Evolutionary conservation across 768 basidiomycete species (phyloP), one percentile per base, ranked within the genome.

Genomic region (Rhodotorula babjevae): DNA sequence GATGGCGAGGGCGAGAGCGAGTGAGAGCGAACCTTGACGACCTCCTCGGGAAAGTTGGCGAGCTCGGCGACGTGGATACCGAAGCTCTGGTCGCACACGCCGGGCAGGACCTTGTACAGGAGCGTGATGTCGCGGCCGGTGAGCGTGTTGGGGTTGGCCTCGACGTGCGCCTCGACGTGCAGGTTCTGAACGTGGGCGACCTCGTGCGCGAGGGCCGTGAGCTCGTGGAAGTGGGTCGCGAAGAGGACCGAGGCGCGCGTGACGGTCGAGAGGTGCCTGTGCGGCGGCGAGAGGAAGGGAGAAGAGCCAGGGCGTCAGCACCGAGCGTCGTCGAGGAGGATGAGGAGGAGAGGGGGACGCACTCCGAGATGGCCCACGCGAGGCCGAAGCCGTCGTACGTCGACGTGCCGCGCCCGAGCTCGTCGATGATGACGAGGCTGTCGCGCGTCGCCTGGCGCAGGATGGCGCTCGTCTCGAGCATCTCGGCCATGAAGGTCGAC

Each of bases 281-380:
- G 0, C 16, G 11, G 46, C 8, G n/a, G 29, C 27, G 31, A 9
- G 31, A n/a, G 55, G 16, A 29, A 3, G 21, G 27, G 29, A 49
- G 21, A 10, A 49, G 42, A 19, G 27, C n/a, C 5, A 67, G 62
- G 71, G 63, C 58, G 52, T 36, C 29, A 16, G 47, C 27, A 23
- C 11, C 23, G 62, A 12, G 29, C 59, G 50, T 5, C 40, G 27
- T n/a, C 1, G 29, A 56, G 29, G 33, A 19, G 50, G 27, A 40
- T 1, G 31, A 33, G 44, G 52, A 15, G 11, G 10, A 25, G 6
- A 52, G 36, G 36, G n/a, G 3, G 57, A 80, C 86, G 71, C 80
- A 94, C 94, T 99, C 96, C 63, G 93, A 95, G 77, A 98, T 98
- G 2, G 95, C 93, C 95, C 95, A 99, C 0, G 96, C 96, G 12